Evolutionary conservation across 1,139 yeast species (phyloP), one percentile per base, ranked within the genome.

Genomic region (Keqinozyma sinolaborantium): DNA sequence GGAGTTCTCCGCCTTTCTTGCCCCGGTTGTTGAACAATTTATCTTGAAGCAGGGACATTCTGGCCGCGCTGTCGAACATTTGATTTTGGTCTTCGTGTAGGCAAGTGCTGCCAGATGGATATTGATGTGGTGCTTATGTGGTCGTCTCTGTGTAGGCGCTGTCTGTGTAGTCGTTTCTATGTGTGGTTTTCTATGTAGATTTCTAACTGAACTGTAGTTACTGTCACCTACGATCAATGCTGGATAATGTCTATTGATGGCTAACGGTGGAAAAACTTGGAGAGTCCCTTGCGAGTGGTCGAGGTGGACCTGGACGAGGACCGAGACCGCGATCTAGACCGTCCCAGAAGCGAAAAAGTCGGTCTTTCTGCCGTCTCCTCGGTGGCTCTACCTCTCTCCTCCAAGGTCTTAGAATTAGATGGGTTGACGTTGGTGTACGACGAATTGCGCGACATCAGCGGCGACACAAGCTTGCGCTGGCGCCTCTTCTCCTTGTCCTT

Each of bases 1-100:
- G 66, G 35, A 58, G 41, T 30, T 46, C 39, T 16, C 36, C 25
- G 13, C 39, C 35, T 15, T 18, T 35, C 25, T 14, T 7, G 9
- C 21, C 21, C 21, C 21, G 10, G 10, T 18, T 18, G 10, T 18
- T 18, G 21, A 18, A 18, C 10, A 18, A 18, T 7, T 18, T 10
- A 18, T 10, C 21, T 7, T 7, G 9, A 18, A 18, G 21, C 21
- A 18, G 21, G 21, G 21, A 18, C 21, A 18, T 18, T 18, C 10
- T 7, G 21, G 21, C 10, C 21, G 21, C 21, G 21, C 21, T 18
- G 21, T 7, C 21, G 10, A 7, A 18, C 7, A 10, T 18, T 18
- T 18, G n/a, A n/a, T n/a, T n/a, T n/a, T n/a, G n/a, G n/a, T n/a
- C n/a, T n/a, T n/a, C n/a, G n/a, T n/a, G n/a, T n/a, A n/a, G n/a